Percentiles rank a stretch among this genome's conserved stretches.
Evolutionary conservation across 352 stramenopile species (phyloP).

Genomic region (Thalassiosira exigua): DNA sequence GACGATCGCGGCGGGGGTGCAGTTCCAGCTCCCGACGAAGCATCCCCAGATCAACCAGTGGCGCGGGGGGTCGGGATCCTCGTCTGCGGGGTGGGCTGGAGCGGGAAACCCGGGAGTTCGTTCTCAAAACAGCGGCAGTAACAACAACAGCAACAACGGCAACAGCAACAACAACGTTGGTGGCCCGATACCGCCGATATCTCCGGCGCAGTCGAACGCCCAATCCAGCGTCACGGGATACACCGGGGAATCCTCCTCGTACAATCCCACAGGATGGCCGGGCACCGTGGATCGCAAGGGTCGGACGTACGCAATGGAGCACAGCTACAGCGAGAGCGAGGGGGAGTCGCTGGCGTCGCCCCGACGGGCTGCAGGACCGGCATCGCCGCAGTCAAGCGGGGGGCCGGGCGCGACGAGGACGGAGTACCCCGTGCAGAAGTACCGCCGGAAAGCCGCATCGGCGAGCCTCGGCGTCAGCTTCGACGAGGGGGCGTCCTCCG

Average conservation of each 20-base stretch:
- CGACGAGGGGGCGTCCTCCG: slow-evolving; percentile 8
- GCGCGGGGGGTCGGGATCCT: background rate
- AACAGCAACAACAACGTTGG: background rate
- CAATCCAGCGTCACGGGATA: slow-evolving; percentile 52
- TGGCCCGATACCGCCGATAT: slow-evolving; percentile 39
- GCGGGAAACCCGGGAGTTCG: background rate
- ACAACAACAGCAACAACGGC: slow-evolving; percentile 1
- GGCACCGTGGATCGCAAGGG: slow-evolving; percentile 76
- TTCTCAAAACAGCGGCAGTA: background rate
- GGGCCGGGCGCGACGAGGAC: background rate
- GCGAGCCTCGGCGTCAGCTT: background rate
- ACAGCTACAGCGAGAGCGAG: slow-evolving; percentile 75
- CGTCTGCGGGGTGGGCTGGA: background rate
- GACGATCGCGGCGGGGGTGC: slow-evolving; percentile 17
- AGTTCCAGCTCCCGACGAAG: slow-evolving; percentile 29
- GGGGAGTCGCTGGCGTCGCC: background rate
- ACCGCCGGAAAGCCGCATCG: slow-evolving; percentile 1
- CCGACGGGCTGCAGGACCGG: too few relatives aligned
- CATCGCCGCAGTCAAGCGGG: too few relatives aligned
- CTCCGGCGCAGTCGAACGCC: slow-evolving; percentile 47
- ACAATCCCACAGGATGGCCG: slow-evolving; percentile 74
- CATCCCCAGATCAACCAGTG: background rate
- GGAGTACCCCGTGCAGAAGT: slow-evolving; percentile 29
- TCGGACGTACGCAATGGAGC: slow-evolving; percentile 57
- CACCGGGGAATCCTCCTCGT: slow-evolving; percentile 54